Evolutionary conservation across 257 asterid genomes (phyloP).

Genomic region (Avicennia marina): DNA sequence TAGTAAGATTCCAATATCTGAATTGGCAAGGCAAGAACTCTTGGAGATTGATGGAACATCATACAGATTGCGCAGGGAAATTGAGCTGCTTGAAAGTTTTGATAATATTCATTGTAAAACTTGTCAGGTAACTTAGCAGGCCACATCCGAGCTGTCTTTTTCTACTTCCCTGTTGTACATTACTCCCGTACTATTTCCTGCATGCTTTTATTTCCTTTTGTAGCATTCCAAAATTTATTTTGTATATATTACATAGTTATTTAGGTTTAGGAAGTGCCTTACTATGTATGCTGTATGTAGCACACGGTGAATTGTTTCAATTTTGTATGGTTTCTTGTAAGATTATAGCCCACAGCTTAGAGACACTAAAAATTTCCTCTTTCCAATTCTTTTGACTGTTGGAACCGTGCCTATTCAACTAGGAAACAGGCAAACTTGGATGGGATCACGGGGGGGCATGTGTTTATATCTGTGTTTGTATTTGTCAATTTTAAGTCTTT

Average conservation of each 20-base stretch:
- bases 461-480: neutral
- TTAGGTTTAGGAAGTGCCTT: neutral
- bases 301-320: neutral
- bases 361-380: neutral
- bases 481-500: neutral
- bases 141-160: neutral
- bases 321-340: neutral
- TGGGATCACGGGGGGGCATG: neutral
- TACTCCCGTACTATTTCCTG: no score
- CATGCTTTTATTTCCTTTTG: neutral
- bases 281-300: no score
- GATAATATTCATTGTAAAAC: slow-evolving; percentile 75
- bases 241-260: neutral
- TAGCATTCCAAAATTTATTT: neutral
- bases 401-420: neutral
- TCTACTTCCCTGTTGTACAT: neutral
- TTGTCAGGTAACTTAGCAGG: slow-evolving; percentile 61
- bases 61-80: slow-evolving; percentile 84
- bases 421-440: neutral
- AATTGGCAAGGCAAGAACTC: slow-evolving; percentile 87
- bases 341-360: no score
- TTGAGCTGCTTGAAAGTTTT: slow-evolving; percentile 83
- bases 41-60: slow-evolving; percentile 94
- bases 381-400: neutral
- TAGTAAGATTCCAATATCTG: slow-evolving; percentile 92